These are phyloP conservation scores for Saturnispora hagleri DNA, from an alignment of 805 yeast species.

Conservation along the genomic window DNA sequence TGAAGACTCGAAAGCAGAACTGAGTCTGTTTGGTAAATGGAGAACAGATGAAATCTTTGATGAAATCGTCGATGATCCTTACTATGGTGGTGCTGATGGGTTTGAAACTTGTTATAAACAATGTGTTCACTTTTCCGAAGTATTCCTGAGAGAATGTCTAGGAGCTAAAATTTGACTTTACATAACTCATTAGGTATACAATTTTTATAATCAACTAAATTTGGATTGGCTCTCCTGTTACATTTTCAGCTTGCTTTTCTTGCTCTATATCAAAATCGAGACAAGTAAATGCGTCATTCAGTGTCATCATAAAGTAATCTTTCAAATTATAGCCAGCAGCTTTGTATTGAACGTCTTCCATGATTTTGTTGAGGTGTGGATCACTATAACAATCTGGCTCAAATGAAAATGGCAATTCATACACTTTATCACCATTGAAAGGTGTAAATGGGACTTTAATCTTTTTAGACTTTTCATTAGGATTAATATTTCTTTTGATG, in stretches of 20 bases:
- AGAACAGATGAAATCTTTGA: conserved; percentile 41
- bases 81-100: conserved; percentile 81
- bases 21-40: conserved; percentile 78
- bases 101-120: conserved; percentile 75
- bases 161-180: conserved; percentile 1
- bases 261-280: conserved; percentile 69
- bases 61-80: conserved; percentile 76
- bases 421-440: conserved; percentile 79
- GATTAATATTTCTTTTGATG: conserved; percentile 19
- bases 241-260: conserved; percentile 31
- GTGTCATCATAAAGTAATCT: conserved; percentile 60
- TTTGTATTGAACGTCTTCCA: conserved; percentile 50
- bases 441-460: conserved; percentile 72
- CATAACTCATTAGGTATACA: not conserved
- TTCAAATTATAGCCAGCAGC: conserved; percentile 83
- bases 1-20: conserved; percentile 35
- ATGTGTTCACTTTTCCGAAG: conserved; percentile 62
- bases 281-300: conserved; percentile 87
- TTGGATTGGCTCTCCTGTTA: not conserved
- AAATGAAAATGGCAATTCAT: conserved; percentile 38
- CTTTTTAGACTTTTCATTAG: conserved; percentile 17
- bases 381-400: conserved; percentile 41
- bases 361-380: conserved; percentile 38
- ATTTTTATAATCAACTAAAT: not conserved
- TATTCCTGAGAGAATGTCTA: conserved; percentile 48